Evolutionary conservation across 2,329 filamentous ascomycete genomes (phyloP).

Genomic region (Sporothrix variecibatus): DNA sequence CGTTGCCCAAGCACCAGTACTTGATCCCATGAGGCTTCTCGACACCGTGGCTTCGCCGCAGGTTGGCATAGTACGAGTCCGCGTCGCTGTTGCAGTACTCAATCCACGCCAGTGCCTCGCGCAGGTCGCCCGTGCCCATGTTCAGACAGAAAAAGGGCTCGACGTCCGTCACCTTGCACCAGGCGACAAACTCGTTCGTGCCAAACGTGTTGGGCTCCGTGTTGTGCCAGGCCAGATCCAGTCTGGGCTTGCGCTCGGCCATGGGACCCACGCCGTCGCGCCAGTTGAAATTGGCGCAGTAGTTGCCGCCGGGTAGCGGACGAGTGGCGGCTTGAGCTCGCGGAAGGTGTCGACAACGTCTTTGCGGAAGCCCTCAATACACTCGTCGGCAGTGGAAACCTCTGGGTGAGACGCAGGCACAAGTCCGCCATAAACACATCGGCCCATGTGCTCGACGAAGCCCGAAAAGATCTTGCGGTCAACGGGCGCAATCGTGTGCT

Average conservation of each 20-base stretch:
- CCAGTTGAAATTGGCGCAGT: conserved; percentile 85
- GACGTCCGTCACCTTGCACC: conserved; percentile 71
- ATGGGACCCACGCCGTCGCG: conserved; percentile 75
- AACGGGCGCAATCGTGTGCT: conserved; percentile 40
- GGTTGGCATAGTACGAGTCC: conserved; percentile 79
- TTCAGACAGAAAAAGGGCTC: conserved; percentile 81
- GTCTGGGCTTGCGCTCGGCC: conserved; percentile 64
- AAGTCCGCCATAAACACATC: conserved; percentile 85
- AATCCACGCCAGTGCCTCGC: conserved; percentile 69
- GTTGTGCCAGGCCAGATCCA: conserved; percentile 78
- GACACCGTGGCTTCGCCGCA: conserved; percentile 73
- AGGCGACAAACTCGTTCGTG: conserved; percentile 83
- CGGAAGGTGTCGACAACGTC: conserved; percentile 75
- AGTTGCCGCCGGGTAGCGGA: conserved; percentile 82
- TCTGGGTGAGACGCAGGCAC: conserved; percentile 64
- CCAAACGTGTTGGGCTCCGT: conserved; percentile 78
- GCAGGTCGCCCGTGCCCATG: conserved; percentile 70
- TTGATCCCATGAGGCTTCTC: conserved; percentile 77
- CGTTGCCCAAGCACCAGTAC: conserved; percentile 85
- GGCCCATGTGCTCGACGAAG: conserved; percentile 89
- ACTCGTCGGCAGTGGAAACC: conserved; percentile 59
- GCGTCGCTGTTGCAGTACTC: conserved; percentile 81
- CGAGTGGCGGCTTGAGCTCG: conserved; percentile 73
- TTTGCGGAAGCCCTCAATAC: conserved; percentile 67
- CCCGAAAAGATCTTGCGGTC: conserved; percentile 81